Percentiles rank a stretch among this genome's conserved stretches.
These are phyloP conservation scores for Naganishia kalamii DNA, from an alignment of 768 basidiomycete species.

Conservation along the genomic window DNA sequence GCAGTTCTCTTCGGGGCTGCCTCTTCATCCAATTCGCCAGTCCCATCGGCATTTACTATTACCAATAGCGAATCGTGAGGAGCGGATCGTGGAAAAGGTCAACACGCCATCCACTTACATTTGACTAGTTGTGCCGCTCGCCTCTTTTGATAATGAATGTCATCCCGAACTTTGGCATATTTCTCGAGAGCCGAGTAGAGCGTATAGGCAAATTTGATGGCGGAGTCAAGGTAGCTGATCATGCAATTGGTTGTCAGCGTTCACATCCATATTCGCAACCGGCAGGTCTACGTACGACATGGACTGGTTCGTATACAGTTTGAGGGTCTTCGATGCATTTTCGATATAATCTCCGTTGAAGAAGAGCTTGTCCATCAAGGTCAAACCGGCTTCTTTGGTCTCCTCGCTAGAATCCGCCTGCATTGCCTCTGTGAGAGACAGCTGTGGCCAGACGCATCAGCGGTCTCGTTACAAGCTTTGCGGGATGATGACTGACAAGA, in stretches of 20 bases:
- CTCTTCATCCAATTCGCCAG: constrained; percentile 55
- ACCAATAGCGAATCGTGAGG: background rate
- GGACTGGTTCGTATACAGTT: constrained; percentile 67
- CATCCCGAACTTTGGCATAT: constrained; percentile 66
- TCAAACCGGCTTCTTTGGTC: constrained; percentile 63
- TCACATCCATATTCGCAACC: background rate
- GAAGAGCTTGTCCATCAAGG: constrained; percentile 81
- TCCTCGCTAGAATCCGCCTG: constrained; percentile 54
- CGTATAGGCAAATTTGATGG: constrained; percentile 73
- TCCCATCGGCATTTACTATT: constrained; percentile 26
- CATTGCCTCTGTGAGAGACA: constrained; percentile 83
- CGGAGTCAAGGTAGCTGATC: constrained; percentile 76
- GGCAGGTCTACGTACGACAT: constrained; percentile 43
- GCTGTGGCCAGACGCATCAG: constrained; percentile 37
- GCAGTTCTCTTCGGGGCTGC: constrained; percentile 55
- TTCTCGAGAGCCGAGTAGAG: constrained; percentile 83
- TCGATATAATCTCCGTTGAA: constrained; percentile 95
- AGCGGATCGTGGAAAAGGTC: background rate
- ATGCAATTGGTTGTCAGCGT: background rate
- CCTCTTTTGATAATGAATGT: constrained; percentile 69
- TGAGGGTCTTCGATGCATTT: constrained; percentile 69
- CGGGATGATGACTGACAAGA: constrained; percentile 63
- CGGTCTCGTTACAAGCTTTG: background rate
- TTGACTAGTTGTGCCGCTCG: constrained; percentile 45
- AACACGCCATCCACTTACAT: constrained; percentile 28